Evolutionary conservation across 2,329 filamentous ascomycete genomes (phyloP), one percentile per base, ranked within the genome.

Genomic region (Aureobasidium sp.): DNA sequence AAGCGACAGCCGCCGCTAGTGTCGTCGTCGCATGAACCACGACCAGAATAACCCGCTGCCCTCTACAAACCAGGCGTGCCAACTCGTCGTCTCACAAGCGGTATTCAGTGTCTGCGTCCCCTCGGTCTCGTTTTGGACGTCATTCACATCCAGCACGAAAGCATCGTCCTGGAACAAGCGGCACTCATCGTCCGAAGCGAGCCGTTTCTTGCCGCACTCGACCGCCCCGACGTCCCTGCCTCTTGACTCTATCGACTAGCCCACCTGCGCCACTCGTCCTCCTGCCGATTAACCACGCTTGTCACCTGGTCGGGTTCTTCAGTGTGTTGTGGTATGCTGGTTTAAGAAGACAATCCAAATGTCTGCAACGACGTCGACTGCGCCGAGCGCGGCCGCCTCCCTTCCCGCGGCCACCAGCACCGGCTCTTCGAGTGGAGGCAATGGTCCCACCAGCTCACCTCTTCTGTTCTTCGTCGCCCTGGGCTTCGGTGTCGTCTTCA

Each of bases 401-500:
- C 15, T 55, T 21, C n/a, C 67, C 21, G 62, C 66, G 42, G 41
- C 67, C 10, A 63, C 63, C 34, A 61, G 59, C 25, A 68, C 50
- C 55, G 63, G 61, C 61, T 60, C 72, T 29, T 66, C 52, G 27
- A 63, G 66, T 59, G 70, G 70, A 60, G 70, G 71, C 50, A 73
- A 72, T 30, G 75, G 77, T 37, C 83, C 82, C 37, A 88, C 85
- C 48, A 89, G 83, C 72, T 91, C 88, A 41, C 89, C 89, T 42
- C 75, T 94, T 62, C 79, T 94, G 6, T 97, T 97, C 78, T 97
- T 97, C 73, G 91, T 97, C 62, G 93, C 94, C 16, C 80, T 99
- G 34, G 94, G 94, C 5, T 97, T 99, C 70, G 94, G 94, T 69
- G 94, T 99, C 21, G 94, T 99, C 48, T 99, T 99, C 72, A 99